Conservation (phyloP, 2,329 filamentous ascomycete species). For the Camillea tinctor region DNA sequence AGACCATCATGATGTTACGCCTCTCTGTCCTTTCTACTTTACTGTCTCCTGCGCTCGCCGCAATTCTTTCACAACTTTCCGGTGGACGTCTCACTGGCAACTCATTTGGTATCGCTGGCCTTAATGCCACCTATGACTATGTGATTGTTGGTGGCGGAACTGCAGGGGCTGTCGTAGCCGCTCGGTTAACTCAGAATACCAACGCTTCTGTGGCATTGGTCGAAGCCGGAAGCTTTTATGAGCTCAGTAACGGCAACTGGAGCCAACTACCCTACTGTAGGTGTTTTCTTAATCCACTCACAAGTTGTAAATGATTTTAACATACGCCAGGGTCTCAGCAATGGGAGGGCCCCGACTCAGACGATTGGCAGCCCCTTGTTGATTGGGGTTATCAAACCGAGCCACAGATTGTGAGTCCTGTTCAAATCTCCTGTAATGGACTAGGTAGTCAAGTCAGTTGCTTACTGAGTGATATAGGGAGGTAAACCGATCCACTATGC, state of each 20-base stretch:
- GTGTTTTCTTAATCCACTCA: slow-evolving; percentile 6
- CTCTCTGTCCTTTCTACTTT: too few relatives aligned
- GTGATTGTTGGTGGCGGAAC: slow-evolving; percentile 38
- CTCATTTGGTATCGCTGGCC: neutral
- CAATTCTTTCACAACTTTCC: neutral
- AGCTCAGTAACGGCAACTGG: slow-evolving; percentile 23
- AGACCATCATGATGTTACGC: too few relatives aligned
- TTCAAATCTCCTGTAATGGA: neutral
- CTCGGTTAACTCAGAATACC: slow-evolving; percentile 32
- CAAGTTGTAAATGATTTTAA: too few relatives aligned
- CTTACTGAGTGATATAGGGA: slow-evolving; percentile 9
- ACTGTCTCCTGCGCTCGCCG: too few relatives aligned
- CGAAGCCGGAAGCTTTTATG: slow-evolving; percentile 37
- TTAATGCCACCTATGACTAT: slow-evolving; percentile 9
- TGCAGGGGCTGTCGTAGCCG: slow-evolving; percentile 35
- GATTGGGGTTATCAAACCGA: slow-evolving; percentile 28
- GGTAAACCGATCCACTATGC: slow-evolving; percentile 17
- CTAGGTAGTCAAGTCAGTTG: slow-evolving; percentile 1
- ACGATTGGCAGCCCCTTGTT: slow-evolving; percentile 14
- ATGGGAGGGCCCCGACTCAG: slow-evolving; percentile 1
- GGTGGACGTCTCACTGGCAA: neutral
- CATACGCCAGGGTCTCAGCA: neutral
- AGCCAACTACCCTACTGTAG: slow-evolving; percentile 14
- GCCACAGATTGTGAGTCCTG: slow-evolving; percentile 17
- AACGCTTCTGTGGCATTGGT: slow-evolving; percentile 37